phyloP scores from a whole-genome alignment of 257 asterid genomes.

The Coffea canephora region DNA sequence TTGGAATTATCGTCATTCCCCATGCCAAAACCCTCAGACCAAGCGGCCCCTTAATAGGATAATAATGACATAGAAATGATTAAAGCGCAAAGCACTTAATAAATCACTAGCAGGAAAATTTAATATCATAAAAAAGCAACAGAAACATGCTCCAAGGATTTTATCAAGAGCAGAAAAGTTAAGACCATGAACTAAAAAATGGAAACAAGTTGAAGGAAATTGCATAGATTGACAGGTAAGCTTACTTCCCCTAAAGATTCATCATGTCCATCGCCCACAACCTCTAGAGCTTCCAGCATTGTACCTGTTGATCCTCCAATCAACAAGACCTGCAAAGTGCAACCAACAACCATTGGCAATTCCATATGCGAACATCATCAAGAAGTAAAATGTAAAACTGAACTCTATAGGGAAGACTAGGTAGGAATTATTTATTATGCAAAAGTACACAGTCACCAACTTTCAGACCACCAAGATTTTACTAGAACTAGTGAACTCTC shows the following conservation, averaged over 20 bases:
- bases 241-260: slow-evolving; percentile 74
- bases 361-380: not conserved
- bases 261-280: slow-evolving; percentile 81
- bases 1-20: too few species aligned
- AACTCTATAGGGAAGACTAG: not conserved
- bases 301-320: slow-evolving; percentile 99
- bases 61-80: not conserved
- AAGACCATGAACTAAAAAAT: slow-evolving; percentile 4
- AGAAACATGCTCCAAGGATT: not conserved
- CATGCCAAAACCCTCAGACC: too few species aligned
- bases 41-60: too few species aligned
- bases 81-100: not conserved
- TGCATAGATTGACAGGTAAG: slow-evolving; percentile 14
- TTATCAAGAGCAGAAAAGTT: not conserved
- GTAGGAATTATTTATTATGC: too few species aligned
- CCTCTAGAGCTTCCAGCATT: slow-evolving; percentile 93
- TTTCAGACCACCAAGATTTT: not conserved
- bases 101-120: not conserved
- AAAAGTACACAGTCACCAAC: not conserved
- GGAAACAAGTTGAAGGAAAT: not conserved
- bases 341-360: not conserved
- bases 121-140: not conserved
- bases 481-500: not conserved
- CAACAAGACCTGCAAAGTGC: slow-evolving; percentile 70
- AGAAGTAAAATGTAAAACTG: not conserved